These are phyloP conservation scores for Rusavskia elegans DNA, from an alignment of 495 filamentous ascomycete species.

Conservation along the genomic window DNA sequence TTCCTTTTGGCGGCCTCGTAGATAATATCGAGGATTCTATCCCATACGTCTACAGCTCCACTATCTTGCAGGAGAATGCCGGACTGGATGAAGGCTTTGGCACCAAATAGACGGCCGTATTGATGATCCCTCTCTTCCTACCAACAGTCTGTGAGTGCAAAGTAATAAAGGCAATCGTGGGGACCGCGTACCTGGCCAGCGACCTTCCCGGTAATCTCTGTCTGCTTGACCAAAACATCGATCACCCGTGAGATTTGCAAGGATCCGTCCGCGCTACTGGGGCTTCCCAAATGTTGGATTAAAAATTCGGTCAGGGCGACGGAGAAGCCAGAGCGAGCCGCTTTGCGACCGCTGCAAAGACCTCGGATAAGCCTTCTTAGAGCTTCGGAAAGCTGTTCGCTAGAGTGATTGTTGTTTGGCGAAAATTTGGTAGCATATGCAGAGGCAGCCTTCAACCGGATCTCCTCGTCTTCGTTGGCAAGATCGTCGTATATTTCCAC, in stretches of 20 bases:
- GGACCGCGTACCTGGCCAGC: constrained; percentile 39
- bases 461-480: constrained; percentile 34
- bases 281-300: constrained; percentile 15
- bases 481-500: constrained; percentile 42
- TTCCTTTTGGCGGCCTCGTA: constrained; percentile 45
- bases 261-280: no score
- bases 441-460: constrained; percentile 32
- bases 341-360: constrained; percentile 78
- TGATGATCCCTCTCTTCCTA: constrained; percentile 75
- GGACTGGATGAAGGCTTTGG: constrained; percentile 70
- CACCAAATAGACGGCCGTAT: constrained; percentile 74
- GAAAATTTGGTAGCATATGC: constrained; percentile 31
- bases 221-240: constrained; percentile 50
- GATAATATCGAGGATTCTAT: constrained; percentile 36
- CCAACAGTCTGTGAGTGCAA: not conserved
- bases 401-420: constrained; percentile 20
- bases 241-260: constrained; percentile 30
- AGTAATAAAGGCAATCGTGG: not conserved
- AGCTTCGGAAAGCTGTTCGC: constrained; percentile 26
- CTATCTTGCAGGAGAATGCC: constrained; percentile 46
- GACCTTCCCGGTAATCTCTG: constrained; percentile 44
- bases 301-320: constrained; percentile 75
- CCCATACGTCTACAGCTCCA: constrained; percentile 35
- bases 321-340: constrained; percentile 79
- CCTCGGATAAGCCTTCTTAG: constrained; percentile 64